These are phyloP conservation scores for Hortiboletus rubellus DNA, from an alignment of 1,284 basidiomycete species.

Conservation along the genomic window DNA sequence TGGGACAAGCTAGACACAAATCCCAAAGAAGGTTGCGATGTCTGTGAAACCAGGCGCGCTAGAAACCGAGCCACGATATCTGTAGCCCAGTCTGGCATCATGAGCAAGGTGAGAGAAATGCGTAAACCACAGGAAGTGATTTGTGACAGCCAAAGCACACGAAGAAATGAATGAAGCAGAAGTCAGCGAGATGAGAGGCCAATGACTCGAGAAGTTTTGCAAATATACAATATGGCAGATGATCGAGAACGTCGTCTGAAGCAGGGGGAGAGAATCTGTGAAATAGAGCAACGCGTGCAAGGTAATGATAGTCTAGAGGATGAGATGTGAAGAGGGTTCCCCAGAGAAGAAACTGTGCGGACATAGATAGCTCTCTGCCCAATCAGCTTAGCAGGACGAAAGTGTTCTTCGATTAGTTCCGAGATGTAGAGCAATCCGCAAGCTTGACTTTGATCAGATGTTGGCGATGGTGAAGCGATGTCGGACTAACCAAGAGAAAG, in stretches of 20 bases:
- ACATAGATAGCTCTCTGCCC: slow-evolving; percentile 88
- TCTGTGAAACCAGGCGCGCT: slow-evolving; percentile 75
- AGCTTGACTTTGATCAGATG: slow-evolving; percentile 49
- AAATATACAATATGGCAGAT: slow-evolving; percentile 85
- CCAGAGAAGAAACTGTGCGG: slow-evolving; percentile 36
- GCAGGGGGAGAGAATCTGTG: slow-evolving; percentile 76
- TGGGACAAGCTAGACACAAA: slow-evolving; percentile 92
- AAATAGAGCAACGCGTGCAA: slow-evolving; percentile 79
- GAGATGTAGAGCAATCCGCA: slow-evolving; percentile 91
- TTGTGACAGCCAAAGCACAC: slow-evolving; percentile 77
- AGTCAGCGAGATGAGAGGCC: slow-evolving; percentile 89
- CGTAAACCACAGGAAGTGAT: slow-evolving; percentile 96
- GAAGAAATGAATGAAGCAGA: slow-evolving; percentile 82
- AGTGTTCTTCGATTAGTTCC: slow-evolving; percentile 93
- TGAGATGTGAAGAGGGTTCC: slow-evolving; percentile 4
- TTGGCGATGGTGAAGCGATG: not conserved
- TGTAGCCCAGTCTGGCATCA: slow-evolving; percentile 44
- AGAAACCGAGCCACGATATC: slow-evolving; percentile 43
- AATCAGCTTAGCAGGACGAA: slow-evolving; percentile 71
- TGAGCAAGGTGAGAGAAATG: slow-evolving; percentile 77
- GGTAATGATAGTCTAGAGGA: slow-evolving; percentile 65
- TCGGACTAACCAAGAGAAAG: slow-evolving; percentile 66
- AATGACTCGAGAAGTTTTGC: slow-evolving; percentile 83
- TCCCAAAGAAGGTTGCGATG: slow-evolving; percentile 88
- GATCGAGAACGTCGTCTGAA: slow-evolving; percentile 76